Percentiles rank a stretch among this genome's conserved stretches.
Conservation (phyloP, 768 basidiomycete species). For the Auriscalpium microsporum region DNA sequence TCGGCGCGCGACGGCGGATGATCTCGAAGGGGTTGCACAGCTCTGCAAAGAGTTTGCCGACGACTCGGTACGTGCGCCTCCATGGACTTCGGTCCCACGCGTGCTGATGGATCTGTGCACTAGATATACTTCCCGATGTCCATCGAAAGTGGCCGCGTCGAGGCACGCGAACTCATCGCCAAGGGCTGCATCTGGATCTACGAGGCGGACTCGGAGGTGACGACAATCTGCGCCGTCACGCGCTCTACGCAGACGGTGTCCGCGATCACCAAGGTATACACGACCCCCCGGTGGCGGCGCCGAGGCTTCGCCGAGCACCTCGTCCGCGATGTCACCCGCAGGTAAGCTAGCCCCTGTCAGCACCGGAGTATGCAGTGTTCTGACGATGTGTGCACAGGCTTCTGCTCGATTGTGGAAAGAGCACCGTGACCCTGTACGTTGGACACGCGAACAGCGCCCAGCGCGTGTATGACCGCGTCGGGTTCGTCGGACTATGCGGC, state of each 20-base stretch:
- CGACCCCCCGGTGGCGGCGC: constrained; percentile 35
- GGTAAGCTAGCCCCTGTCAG: constrained; percentile 24
- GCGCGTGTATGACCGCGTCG: constrained; percentile 45
- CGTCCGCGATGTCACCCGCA: constrained; percentile 37
- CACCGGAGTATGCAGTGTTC: constrained; percentile 5
- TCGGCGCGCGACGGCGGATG: constrained; percentile 30
- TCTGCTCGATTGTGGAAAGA: constrained; percentile 33
- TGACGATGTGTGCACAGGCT: constrained; percentile 26
- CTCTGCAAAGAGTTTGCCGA: constrained; percentile 46
- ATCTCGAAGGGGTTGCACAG: constrained; percentile 31
- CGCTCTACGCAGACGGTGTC: constrained; percentile 40
- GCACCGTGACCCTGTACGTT: constrained; percentile 46
- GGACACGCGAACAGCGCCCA: constrained; percentile 42
- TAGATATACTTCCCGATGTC: constrained; percentile 40
- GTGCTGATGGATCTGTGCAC: not conserved
- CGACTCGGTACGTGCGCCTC: constrained; percentile 34
- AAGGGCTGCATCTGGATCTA: constrained; percentile 48
- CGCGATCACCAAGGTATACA: constrained; percentile 53
- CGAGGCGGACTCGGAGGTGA: constrained; percentile 32
- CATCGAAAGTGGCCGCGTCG: constrained; percentile 29
- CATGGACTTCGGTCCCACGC: not conserved
- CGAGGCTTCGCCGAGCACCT: constrained; percentile 43
- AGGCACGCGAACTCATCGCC: constrained; percentile 39
- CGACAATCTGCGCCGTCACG: constrained; percentile 50
- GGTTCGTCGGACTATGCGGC: constrained; percentile 39